phyloP scores from a whole-genome alignment of 2,329 filamentous ascomycete genomes.

The Trichoderma atrobrunneum region DNA sequence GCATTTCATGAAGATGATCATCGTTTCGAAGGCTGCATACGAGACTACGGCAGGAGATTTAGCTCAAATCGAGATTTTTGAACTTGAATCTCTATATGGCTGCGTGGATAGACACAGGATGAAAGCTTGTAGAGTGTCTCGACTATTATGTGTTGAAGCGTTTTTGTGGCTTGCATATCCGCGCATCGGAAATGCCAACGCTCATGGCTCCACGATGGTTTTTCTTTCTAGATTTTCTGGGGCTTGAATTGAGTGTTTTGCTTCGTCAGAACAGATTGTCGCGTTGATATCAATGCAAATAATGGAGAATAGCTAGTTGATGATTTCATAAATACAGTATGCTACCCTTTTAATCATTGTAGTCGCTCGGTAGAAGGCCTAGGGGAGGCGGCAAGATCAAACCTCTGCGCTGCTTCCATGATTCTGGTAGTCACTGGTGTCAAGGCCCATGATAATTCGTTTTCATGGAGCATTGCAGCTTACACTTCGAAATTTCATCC shows the following conservation, averaged over 20 bases:
- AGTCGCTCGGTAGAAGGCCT: neutral
- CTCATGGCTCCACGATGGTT: too few species aligned
- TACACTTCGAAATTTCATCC: neutral
- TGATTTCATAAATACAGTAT: neutral
- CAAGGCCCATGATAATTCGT: neutral
- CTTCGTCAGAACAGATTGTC: neutral
- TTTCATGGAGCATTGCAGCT: neutral
- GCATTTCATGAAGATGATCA: too few species aligned
- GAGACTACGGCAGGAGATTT: too few species aligned
- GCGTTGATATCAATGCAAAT: neutral
- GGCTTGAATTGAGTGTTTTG: neutral
- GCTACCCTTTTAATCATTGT: neutral
- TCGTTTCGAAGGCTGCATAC: too few species aligned
- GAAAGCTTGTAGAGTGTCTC: too few species aligned
- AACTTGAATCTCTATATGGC: too few species aligned
- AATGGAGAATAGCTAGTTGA: neutral
- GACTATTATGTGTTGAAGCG: too few species aligned
- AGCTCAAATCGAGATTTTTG: too few species aligned
- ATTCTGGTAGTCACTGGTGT: neutral
- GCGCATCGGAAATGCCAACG: too few species aligned
- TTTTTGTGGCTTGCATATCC: too few species aligned
- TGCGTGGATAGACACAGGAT: too few species aligned
- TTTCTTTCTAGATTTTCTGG: too few species aligned
- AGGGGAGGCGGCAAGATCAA: neutral
- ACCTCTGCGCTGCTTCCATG: neutral